Base-by-base conservation (phyloP, 1,284 basidiomycete genomes). In the Trichosporon coremiiforme region DNA sequence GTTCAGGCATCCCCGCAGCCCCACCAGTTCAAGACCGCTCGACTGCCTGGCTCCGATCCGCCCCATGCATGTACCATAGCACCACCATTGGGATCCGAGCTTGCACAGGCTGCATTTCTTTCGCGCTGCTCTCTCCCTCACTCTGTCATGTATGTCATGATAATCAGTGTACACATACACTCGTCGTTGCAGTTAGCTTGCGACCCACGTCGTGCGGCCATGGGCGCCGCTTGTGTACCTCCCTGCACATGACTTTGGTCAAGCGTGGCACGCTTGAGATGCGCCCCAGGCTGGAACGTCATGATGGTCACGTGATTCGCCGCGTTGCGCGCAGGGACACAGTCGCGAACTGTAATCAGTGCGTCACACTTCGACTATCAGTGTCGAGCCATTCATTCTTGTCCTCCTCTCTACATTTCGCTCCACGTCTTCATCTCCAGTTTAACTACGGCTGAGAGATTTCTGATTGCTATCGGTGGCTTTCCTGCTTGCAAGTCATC, bases 1-100 rank as follows among this genome's bases (percentile, higher is more conserved):
- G 31, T 35, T 33, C 17, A 4, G 31, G 31, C 57, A 15, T 60
- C 17, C 57, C 29, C 10, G 31, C 31, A 35, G 57, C 22, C 31
- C 31, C 31, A 17, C 17, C 25, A 5, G 20, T n/a, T 31, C 53
- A 60, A 60, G 57, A 60, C 29, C 6, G 4, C 31, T n/a, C 57
- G 57, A 17, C 29, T 35, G 57, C 35, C 31, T 35, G 31, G 57
- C 57, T 60, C 31, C 10, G 57, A 60, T n/a, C 57, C 29, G 31
- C 29, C 57, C 31, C 57, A 60, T 60, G 57, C 31, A 31, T 60
- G 57, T 60, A 60, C 57, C 31, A 60, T 60, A 60, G 57, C 57
- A 60, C 57, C 57, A 17, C 57, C 0, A 17, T 15, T 60, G 29
- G 57, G 29, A 33, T 33, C 29, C 29, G 17, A 60, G 57, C 57